Evolutionary conservation across 2,329 filamentous ascomycete species (phyloP).

Genomic region (Fusarium praegraminearum): DNA sequence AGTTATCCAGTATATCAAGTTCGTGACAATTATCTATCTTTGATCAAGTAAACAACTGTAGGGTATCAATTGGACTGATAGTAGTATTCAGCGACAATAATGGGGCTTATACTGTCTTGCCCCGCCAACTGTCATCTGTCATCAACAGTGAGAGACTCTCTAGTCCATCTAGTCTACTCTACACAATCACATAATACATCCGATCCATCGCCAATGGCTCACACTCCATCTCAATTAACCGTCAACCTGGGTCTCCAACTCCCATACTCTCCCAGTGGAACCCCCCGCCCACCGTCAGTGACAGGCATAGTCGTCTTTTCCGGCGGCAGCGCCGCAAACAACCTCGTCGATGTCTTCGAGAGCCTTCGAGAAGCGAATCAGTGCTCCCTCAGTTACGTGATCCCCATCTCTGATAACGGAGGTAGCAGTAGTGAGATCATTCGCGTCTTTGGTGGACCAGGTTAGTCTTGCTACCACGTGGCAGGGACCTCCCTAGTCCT

Average conservation of each 20-base stretch:
- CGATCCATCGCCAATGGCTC: constrained; percentile 35
- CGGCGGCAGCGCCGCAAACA: constrained; percentile 94
- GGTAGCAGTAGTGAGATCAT: constrained; percentile 95
- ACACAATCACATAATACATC: constrained; percentile 26
- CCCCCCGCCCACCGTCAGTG: constrained; percentile 33
- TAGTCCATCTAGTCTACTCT: background rate
- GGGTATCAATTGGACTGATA: background rate
- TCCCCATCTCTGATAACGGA: constrained; percentile 96
- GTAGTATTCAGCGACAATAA: background rate
- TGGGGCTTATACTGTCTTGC: constrained; percentile 7
- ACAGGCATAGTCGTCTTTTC: constrained; percentile 83
- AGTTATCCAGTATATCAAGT: background rate
- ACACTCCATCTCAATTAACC: constrained; percentile 18
- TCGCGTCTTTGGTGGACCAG: constrained; percentile 92
- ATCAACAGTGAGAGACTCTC: constrained; percentile 11
- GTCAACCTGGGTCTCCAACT: constrained; percentile 42
- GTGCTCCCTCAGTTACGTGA: constrained; percentile 83
- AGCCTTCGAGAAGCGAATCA: constrained; percentile 71
- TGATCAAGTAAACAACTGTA: background rate
- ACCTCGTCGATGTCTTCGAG: constrained; percentile 89
- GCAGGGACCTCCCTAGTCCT: background rate
- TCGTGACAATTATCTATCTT: too few species aligned
- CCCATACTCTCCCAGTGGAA: constrained; percentile 38
- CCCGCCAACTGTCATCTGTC: constrained; percentile 29
- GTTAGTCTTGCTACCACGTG: constrained; percentile 56